Evolutionary conservation across 805 yeast genomes (phyloP).

Genomic region (Teunomyces panamensis): DNA sequence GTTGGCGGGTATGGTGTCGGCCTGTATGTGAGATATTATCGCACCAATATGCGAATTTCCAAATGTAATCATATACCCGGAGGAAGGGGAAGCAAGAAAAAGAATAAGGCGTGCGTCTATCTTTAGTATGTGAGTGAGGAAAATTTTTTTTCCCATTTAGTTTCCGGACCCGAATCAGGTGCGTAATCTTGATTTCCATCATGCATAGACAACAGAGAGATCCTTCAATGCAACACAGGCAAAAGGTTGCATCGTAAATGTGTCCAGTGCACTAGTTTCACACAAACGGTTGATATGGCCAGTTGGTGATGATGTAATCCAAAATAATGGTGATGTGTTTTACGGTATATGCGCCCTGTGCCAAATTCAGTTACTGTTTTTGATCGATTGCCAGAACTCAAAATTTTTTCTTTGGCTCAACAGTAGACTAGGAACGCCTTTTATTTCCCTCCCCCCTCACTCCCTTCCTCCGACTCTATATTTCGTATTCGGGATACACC

Average conservation of each 20-base stretch:
- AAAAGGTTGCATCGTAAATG: conserved; percentile 1
- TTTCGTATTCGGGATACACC: too few relatives aligned
- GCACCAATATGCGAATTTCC: not conserved
- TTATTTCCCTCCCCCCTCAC: too few relatives aligned
- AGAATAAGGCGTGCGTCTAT: not conserved
- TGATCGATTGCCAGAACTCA: too few relatives aligned
- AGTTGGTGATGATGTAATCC: not conserved
- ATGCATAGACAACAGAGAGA: not conserved
- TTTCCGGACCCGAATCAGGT: not conserved
- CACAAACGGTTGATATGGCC: not conserved
- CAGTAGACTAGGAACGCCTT: not conserved
- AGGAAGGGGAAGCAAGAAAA: not conserved
- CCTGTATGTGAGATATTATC: not conserved
- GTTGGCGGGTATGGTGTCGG: not conserved
- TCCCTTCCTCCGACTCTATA: too few relatives aligned
- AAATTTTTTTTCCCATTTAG: not conserved
- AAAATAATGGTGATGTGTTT: not conserved
- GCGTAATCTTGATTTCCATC: conserved; percentile 1
- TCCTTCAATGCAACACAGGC: not conserved
- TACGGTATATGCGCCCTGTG: not conserved
- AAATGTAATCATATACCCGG: not conserved
- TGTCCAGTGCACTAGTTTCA: not conserved
- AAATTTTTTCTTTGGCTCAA: not conserved
- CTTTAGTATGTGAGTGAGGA: not conserved
- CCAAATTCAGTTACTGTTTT: not conserved